These are phyloP conservation scores for Penicillium sp. DNA, from an alignment of 2,329 filamentous ascomycete species.

Conservation along the genomic window DNA sequence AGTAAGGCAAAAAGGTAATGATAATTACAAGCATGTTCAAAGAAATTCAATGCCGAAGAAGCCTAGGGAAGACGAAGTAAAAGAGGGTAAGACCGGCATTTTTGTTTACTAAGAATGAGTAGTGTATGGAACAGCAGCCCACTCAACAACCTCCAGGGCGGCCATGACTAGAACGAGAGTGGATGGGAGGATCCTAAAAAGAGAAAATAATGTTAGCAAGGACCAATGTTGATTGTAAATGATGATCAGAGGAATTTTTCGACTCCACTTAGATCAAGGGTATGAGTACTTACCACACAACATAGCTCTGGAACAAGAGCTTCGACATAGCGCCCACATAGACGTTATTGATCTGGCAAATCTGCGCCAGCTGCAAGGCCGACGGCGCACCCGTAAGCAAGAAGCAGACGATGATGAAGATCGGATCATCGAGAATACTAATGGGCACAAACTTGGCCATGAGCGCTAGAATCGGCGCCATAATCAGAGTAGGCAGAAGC, in stretches of 20 bases:
- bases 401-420: slow-evolving; percentile 98
- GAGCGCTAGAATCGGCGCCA: slow-evolving; percentile 85
- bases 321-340: slow-evolving; percentile 93
- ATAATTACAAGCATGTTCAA: slow-evolving; percentile 3
- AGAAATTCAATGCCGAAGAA: not conserved
- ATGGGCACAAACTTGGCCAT: slow-evolving; percentile 87
- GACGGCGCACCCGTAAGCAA: slow-evolving; percentile 90
- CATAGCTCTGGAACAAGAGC: slow-evolving; percentile 92
- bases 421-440: slow-evolving; percentile 94
- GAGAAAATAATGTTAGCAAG: slow-evolving; percentile 20
- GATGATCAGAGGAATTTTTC: not conserved
- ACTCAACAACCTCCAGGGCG: slow-evolving; percentile 88
- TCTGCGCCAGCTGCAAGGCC: slow-evolving; percentile 91
- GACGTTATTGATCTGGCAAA: slow-evolving; percentile 96
- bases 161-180: slow-evolving; percentile 87
- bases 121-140: slow-evolving; percentile 54
- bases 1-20: not conserved
- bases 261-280: too few relatives aligned
- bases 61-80: not conserved
- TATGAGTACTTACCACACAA: slow-evolving; percentile 89
- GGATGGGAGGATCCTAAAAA: slow-evolving; percentile 78
- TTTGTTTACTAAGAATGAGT: not conserved
- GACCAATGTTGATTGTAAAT: not conserved
- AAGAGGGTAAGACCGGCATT: slow-evolving; percentile 3
- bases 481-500: slow-evolving; percentile 85